Evolutionary conservation across 768 basidiomycete genomes (phyloP).

Genomic region (Boletus rex-veris): DNA sequence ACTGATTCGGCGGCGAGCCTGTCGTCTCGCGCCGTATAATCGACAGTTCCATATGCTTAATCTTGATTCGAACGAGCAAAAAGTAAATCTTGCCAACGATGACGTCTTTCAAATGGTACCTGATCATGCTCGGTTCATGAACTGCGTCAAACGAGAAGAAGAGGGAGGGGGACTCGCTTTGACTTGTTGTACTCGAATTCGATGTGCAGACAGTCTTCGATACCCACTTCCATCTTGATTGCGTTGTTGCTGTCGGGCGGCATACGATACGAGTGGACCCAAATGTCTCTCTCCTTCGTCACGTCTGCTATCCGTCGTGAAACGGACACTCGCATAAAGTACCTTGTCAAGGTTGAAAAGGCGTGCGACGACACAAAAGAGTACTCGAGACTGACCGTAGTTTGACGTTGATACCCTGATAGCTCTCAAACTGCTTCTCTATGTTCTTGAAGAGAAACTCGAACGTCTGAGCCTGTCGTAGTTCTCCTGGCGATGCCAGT

Average conservation of each 20-base stretch:
- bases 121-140: conserved; percentile 30
- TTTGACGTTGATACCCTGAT: conserved; percentile 98
- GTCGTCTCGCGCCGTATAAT: conserved; percentile 98
- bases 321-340: conserved; percentile 88
- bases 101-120: conserved; percentile 98
- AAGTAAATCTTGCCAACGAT: conserved; percentile 99
- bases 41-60: conserved; percentile 99
- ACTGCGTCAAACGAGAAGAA: background rate
- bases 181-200: conserved; percentile 99
- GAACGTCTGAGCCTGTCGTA: conserved; percentile 93
- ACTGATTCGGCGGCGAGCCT: conserved; percentile 96
- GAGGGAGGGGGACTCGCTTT: conserved; percentile 64
- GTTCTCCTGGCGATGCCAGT: conserved; percentile 91
- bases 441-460: conserved; percentile 99
- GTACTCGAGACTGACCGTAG: conserved; percentile 58
- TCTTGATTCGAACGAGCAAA: conserved; percentile 96
- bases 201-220: conserved; percentile 98
- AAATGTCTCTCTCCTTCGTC: conserved; percentile 87
- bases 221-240: conserved; percentile 99
- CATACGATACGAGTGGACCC: conserved; percentile 99
- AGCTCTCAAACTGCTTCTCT: conserved; percentile 98
- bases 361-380: background rate
- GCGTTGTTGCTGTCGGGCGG: conserved; percentile 97
- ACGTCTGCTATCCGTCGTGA: conserved; percentile 92
- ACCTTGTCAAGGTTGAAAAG: conserved; percentile 46